Evolutionary conservation across 2,329 filamentous ascomycete genomes (phyloP), one percentile per base, ranked within the genome.

Genomic region (Leptographium lundbergii): DNA sequence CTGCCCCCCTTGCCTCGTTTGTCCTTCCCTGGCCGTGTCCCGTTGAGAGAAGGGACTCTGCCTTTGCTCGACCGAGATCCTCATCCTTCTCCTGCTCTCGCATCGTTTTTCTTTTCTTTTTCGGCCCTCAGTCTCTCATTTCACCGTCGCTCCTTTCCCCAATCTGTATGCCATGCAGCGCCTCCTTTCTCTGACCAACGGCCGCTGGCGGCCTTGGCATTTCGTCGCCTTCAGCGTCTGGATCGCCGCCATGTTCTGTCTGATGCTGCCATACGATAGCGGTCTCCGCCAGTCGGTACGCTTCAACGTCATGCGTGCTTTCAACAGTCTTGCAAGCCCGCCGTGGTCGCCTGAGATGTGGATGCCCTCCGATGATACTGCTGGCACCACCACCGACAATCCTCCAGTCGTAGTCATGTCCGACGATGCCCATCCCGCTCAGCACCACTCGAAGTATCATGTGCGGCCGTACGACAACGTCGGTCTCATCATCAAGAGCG

Each of bases 401-500:
- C 34, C 22, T n/a, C 63, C 59, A 71, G 27, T 50, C n/a, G 42
- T 19, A 45, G 42, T 19, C 19, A 7, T 19, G 6, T 7, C 42
- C 39, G 11, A 17, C 39, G 6, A 42, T 19, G 13, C 4, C 39
- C 17, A 14, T 13, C 3, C 2, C 47, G 14, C 14, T 17, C 27
- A 48, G 3, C 79, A 24, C 11, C n/a, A 14, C 29, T 7, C 32
- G 24, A 59, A 19, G 17, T 19, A 45, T n/a, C 17, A 7, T 19
- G 42, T n/a, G 19, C 42, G 42, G 19, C 67, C 76, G 42, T 67
- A 69, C 57, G 69, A 69, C 45, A 78, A 81, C 58, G 72, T 81
- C 9, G 77, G 74, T 36, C 71, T 78, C 62, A 72, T 82, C 56
- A 68, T 82, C 63, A 82, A 82, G 69, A 81, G 79, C 5, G 79